These are phyloP conservation scores for Fusarium coffeatum DNA, from an alignment of 2,329 filamentous ascomycete species.

Conservation along the genomic window DNA sequence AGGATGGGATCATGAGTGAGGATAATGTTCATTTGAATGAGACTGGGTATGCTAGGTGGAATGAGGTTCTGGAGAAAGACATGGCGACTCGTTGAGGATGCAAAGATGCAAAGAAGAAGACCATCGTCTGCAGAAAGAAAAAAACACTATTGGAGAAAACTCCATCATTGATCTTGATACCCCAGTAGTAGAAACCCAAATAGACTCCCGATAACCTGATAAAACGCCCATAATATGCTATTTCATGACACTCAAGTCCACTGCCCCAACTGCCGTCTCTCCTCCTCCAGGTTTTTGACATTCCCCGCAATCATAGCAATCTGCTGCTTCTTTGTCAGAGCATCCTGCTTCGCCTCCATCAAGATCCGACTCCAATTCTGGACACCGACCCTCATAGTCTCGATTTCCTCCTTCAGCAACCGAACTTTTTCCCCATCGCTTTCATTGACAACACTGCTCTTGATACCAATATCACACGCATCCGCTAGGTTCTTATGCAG, in stretches of 20 bases:
- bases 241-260: background rate
- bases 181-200: background rate
- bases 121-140: too few relatives aligned
- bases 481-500: background rate
- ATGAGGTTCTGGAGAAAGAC: background rate
- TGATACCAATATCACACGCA: background rate
- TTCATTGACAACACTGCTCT: background rate
- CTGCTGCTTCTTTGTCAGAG: background rate
- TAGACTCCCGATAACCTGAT: background rate
- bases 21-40: conserved; percentile 19
- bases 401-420: background rate
- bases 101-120: background rate
- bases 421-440: background rate
- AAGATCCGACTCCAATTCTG: background rate
- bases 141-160: background rate
- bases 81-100: background rate
- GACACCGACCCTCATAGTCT: background rate
- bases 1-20: conserved; percentile 1
- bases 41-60: conserved; percentile 7
- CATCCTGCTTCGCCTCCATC: background rate
- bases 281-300: background rate
- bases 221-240: background rate
- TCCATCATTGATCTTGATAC: background rate
- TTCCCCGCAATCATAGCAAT: background rate
- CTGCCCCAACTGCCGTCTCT: background rate